phyloP scores from a whole-genome alignment of 768 basidiomycete genomes.

The Naganishia vishniacii region DNA sequence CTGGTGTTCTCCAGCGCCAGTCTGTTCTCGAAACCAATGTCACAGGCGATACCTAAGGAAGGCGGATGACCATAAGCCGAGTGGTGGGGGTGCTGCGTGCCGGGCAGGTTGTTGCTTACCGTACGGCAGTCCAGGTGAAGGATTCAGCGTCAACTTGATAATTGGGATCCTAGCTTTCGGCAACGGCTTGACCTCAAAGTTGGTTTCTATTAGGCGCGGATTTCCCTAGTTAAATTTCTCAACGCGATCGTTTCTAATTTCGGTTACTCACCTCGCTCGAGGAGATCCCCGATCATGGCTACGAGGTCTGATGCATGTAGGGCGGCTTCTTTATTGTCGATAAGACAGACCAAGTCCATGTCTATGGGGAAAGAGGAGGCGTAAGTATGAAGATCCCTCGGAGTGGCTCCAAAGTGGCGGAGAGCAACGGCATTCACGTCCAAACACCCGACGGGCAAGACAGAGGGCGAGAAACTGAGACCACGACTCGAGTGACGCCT shows the following conservation, averaged over 20 bases:
- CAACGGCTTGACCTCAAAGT: constrained; percentile 90
- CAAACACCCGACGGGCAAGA: too few species aligned
- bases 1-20: constrained; percentile 95
- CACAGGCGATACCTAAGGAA: constrained; percentile 85
- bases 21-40: constrained; percentile 97
- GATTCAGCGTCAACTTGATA: constrained; percentile 88
- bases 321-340: constrained; percentile 74
- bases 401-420: too few species aligned
- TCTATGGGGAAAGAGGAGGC: constrained; percentile 54
- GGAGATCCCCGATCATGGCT: constrained; percentile 82
- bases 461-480: too few species aligned
- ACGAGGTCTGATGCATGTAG: constrained; percentile 78
- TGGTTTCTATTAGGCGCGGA: constrained; percentile 63
- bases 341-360: constrained; percentile 97
- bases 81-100: constrained; percentile 34
- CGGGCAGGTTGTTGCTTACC: constrained; percentile 26
- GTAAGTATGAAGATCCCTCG: not conserved
- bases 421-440: too few species aligned
- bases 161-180: constrained; percentile 98
- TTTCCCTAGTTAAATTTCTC: too few species aligned
- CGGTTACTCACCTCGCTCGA: constrained; percentile 76
- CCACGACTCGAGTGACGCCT: too few species aligned
- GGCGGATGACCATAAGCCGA: too few species aligned
- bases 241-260: too few species aligned
- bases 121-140: constrained; percentile 47